phyloP scores from a whole-genome alignment of 2,329 filamentous ascomycete genomes.

The Penicillium sp. region DNA sequence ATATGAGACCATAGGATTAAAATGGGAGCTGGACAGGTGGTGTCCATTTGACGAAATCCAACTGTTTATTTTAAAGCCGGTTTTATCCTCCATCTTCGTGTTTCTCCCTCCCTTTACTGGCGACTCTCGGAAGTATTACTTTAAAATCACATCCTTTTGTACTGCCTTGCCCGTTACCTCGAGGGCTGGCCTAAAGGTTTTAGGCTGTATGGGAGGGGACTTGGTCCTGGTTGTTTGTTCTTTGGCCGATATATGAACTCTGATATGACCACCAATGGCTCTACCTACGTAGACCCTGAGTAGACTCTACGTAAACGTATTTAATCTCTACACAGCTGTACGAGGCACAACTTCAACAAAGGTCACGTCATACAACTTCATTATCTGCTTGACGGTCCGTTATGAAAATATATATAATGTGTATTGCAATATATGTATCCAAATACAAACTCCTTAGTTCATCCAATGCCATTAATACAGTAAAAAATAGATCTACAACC shows the following conservation, averaged over 20 bases:
- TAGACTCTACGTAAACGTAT: neutral
- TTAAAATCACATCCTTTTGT: constrained; percentile 23
- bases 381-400: neutral
- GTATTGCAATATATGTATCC: neutral
- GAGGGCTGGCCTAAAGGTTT: constrained; percentile 2
- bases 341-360: neutral
- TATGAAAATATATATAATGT: neutral
- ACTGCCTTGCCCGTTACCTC: constrained; percentile 1
- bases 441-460: neutral
- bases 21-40: constrained; percentile 18
- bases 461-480: constrained; percentile 2
- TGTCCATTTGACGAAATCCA: constrained; percentile 29
- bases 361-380: neutral
- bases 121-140: constrained; percentile 26
- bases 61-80: constrained; percentile 29
- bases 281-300: neutral
- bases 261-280: constrained; percentile 12
- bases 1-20: constrained; percentile 29
- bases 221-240: constrained; percentile 8
- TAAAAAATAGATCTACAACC: neutral
- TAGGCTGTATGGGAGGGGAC: constrained; percentile 2
- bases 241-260: constrained; percentile 14
- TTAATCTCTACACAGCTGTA: neutral
- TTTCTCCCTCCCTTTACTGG: constrained; percentile 23
- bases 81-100: constrained; percentile 25